Evolutionary conservation across 306 rosid genomes (phyloP).

Genomic region (Lagenaria siceraria): DNA sequence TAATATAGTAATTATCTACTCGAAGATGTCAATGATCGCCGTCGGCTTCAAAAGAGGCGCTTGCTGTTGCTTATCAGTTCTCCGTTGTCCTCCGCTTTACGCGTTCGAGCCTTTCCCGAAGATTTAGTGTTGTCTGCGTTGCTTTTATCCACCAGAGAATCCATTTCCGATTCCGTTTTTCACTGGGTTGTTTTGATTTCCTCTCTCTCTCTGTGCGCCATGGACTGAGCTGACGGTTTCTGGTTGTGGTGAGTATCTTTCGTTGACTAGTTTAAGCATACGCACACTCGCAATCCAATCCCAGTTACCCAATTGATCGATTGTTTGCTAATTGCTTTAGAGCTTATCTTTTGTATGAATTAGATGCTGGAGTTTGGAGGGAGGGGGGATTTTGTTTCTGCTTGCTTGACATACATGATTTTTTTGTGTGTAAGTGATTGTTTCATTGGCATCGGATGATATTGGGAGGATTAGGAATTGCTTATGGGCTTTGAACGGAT

Average conservation of each 20-base stretch:
- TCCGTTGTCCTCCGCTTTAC: neutral
- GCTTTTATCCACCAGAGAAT: neutral
- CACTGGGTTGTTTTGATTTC: neutral
- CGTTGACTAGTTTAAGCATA: neutral
- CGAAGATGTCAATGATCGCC: neutral
- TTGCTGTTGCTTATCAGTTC: neutral
- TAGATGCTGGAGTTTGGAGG: neutral
- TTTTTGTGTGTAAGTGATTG: neutral
- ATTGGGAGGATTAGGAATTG: neutral
- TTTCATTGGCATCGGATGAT: neutral
- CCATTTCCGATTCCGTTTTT: neutral
- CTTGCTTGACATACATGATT: neutral
- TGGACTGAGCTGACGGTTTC: neutral
- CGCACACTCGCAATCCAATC: neutral
- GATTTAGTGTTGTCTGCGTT: neutral
- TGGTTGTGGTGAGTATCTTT: neutral
- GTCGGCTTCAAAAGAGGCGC: slow-evolving; percentile 4
- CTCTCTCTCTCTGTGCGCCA: neutral
- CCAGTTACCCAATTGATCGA: neutral
- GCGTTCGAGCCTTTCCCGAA: neutral
- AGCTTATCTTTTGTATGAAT: neutral
- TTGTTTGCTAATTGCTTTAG: neutral
- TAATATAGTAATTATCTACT: neutral
- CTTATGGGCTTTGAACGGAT: neutral
- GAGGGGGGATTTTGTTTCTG: neutral